Conservation (phyloP, 805 yeast genomes). For the Candida fluviatilis region DNA sequence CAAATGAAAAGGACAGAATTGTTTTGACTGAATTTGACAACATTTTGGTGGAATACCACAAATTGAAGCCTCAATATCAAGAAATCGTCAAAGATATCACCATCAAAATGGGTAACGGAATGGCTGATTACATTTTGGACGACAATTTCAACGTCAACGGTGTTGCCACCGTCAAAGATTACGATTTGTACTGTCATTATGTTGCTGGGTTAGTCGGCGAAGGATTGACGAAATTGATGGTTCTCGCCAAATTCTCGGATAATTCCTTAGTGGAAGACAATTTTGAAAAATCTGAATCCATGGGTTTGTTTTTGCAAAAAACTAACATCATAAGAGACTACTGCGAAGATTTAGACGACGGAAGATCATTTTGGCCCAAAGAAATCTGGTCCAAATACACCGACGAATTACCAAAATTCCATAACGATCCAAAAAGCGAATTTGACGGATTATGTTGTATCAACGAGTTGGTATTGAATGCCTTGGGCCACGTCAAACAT, state of each 20-base stretch:
- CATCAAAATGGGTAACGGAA: conserved; percentile 89
- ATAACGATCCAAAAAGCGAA: conserved; percentile 37
- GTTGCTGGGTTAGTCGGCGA: conserved; percentile 99
- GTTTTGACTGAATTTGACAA: conserved; percentile 78
- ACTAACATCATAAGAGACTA: conserved; percentile 95
- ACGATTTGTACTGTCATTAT: conserved; percentile 89
- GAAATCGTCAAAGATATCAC: conserved; percentile 76
- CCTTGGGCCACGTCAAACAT: conserved; percentile 74
- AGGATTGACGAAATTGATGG: conserved; percentile 81
- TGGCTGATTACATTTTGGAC: conserved; percentile 87
- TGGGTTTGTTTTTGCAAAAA: conserved; percentile 95
- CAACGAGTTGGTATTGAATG: conserved; percentile 74
- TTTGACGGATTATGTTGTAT: conserved; percentile 69
- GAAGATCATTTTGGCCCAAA: conserved; percentile 93
- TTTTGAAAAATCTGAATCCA: conserved; percentile 64
- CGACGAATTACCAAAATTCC: conserved; percentile 56
- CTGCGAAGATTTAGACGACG: conserved; percentile 86
- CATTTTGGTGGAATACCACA: conserved; percentile 67
- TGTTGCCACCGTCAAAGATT: conserved; percentile 72
- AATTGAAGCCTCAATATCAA: conserved; percentile 70
- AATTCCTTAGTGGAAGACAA: conserved; percentile 43
- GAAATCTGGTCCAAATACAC: conserved; percentile 89
- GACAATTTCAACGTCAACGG: conserved; percentile 79
- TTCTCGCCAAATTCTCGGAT: conserved; percentile 69
- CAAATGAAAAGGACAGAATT: conserved; percentile 73